Conservation (phyloP, 2,329 filamentous ascomycete species). For the Hypocreales sp. region DNA sequence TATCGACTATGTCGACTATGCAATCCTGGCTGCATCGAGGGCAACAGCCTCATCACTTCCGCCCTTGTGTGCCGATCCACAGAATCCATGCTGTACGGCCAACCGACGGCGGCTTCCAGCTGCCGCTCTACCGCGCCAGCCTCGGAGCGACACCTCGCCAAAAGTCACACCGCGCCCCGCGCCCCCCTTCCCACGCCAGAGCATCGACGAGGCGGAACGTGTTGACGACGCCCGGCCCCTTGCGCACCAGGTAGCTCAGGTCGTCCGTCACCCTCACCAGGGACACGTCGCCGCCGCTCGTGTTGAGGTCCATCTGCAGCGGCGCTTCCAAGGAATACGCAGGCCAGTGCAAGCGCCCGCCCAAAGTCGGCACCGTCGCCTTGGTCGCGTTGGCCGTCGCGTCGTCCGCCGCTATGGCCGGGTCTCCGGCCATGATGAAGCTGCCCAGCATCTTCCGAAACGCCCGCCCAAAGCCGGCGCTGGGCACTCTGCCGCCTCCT, state of each 20-base stretch:
- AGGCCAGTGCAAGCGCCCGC: constrained; percentile 15
- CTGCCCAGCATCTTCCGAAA: constrained; percentile 29
- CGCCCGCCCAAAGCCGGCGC: constrained; percentile 14
- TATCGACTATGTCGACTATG: no score
- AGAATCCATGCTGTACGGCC: no score
- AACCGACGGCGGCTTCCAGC: no score
- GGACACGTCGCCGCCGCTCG: constrained; percentile 22
- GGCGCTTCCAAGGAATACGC: constrained; percentile 15
- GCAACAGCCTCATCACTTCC: no score
- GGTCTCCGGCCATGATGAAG: constrained; percentile 25
- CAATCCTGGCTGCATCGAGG: no score
- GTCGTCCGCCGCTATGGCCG: constrained; percentile 16
- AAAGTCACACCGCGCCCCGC: constrained; percentile 28
- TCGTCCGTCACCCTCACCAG: constrained; percentile 9
- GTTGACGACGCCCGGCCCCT: constrained; percentile 16
- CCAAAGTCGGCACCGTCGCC: constrained; percentile 9
- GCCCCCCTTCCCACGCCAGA: constrained; percentile 28
- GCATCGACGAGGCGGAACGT: constrained; percentile 24
- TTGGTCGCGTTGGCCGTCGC: constrained; percentile 12
- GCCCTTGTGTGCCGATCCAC: no score
- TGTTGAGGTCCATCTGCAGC: constrained; percentile 27
- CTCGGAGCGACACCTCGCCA: constrained; percentile 15
- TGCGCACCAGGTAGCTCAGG: constrained; percentile 8
- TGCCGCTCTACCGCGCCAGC: neutral
- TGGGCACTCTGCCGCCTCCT: constrained; percentile 9